Base-by-base conservation (phyloP, 108 stramenopile species). In the Nannochloropsis salina region DNA sequence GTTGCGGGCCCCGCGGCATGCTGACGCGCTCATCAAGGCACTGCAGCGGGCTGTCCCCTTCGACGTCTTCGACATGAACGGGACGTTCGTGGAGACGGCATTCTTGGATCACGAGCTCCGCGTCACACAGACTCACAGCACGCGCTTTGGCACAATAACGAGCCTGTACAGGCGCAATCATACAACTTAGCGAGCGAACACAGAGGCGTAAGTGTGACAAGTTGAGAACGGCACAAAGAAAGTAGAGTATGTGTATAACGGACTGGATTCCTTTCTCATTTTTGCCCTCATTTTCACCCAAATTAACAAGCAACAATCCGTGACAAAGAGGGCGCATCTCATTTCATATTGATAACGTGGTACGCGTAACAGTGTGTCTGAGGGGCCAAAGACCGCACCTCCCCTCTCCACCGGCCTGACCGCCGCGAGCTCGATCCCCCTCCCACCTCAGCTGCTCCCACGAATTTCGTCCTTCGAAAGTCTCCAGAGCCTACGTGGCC, bases 21-120 rank as follows among this genome's bases (percentile, higher is more conserved):
- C 61, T 4, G 61, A 74, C 8, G 61, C 61, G n/a, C 61, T 74
- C 61, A 74, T 74, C 61, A 15, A n/a, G 2, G 61, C 61, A 15
- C 20, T 74, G 61, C 61, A 74, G 61, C 61, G 61, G 5, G 61
- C n/a, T 15, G 61, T 74, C 20, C 61, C 61, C 61, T 74, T 74
- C 61, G 61, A 74, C 61, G 61, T 8, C 3, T 74, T 74, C 6
- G 61, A 74, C 61, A 15, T n/a, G 20, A 74, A 74, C 61, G 61
- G 61, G 61, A 74, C 61, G 20, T 74, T 74, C 8, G 61, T 74
- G 8, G 61, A 74, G 61, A 74, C 61, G 61, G 61, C 61, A 15
- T 74, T 74, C 61, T 74, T 74, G 8, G 61, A 74, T 2, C 61
- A 74, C 61, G 61, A 74, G 61, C 61, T 74, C 61, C 61, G 61